These are phyloP conservation scores for Zoysia pacifica DNA, from an alignment of 176 grass and related monocot genomes.

Conservation along the genomic window DNA sequence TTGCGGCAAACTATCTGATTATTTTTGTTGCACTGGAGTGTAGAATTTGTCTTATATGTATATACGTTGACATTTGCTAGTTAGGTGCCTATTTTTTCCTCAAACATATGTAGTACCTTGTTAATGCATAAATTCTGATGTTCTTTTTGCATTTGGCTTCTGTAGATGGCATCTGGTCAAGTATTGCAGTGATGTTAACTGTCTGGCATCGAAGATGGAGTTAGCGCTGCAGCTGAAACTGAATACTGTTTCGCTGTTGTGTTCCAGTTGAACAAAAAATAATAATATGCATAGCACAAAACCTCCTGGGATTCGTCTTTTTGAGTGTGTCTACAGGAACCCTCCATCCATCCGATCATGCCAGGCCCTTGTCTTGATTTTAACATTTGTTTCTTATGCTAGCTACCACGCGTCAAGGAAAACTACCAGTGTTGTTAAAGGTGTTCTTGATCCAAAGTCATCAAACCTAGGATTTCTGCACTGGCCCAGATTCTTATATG, in stretches of 20 bases:
- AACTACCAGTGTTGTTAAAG: constrained; percentile 58
- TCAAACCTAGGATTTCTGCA: constrained; percentile 28
- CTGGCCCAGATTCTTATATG: constrained; percentile 34
- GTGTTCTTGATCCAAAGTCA: constrained; percentile 57
- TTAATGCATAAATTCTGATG: constrained; percentile 10
- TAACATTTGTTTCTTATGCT: constrained; percentile 58
- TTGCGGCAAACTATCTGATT: neutral
- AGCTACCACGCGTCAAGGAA: constrained; percentile 62
- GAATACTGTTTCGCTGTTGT: neutral
- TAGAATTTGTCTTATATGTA: neutral
- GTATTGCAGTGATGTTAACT: constrained; percentile 22
- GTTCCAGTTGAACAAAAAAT: constrained; percentile 1
- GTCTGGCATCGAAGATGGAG: neutral
- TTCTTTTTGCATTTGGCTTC: neutral
- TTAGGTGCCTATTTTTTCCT: neutral
- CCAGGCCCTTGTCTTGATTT: constrained; percentile 47
- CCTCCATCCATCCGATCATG: constrained; percentile 44
- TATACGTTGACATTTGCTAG: neutral
- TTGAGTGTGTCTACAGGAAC: constrained; percentile 40
- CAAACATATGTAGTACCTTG: neutral
- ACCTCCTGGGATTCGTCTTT: constrained; percentile 45
- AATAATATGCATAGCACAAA: constrained; percentile 26
- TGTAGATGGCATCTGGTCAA: neutral
- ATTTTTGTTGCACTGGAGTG: neutral
- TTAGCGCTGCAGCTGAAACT: constrained; percentile 1